Percentiles rank a stretch among this genome's conserved stretches.
Evolutionary conservation across 2,329 filamentous ascomycete species (phyloP).

Genomic region (Elsinoe ampelina): DNA sequence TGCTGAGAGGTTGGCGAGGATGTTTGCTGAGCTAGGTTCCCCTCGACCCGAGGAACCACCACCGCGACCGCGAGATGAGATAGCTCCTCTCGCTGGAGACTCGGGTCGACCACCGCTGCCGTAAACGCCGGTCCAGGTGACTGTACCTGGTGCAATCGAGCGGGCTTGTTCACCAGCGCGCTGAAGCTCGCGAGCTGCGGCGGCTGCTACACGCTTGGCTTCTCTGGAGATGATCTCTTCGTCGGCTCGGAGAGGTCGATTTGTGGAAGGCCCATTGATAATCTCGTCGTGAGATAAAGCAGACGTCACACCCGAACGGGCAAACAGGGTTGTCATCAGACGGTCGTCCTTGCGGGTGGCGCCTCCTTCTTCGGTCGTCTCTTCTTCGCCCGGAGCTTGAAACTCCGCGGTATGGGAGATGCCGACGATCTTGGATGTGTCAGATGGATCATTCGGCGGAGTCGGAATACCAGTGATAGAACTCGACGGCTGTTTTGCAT

Average conservation of each 20-base stretch:
- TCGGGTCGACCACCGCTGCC: slow-evolving; percentile 67
- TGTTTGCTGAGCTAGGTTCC: slow-evolving; percentile 31
- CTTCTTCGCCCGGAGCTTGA: slow-evolving; percentile 24
- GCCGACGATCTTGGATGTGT: slow-evolving; percentile 29
- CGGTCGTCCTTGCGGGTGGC: slow-evolving; percentile 51
- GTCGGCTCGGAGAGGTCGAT: slow-evolving; percentile 59
- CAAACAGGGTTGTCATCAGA: slow-evolving; percentile 82
- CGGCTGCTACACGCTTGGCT: slow-evolving; percentile 66
- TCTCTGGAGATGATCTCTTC: slow-evolving; percentile 70
- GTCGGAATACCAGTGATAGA: neutral
- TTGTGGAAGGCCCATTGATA: slow-evolving; percentile 52
- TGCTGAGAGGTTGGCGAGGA: slow-evolving; percentile 35
- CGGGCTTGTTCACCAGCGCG: slow-evolving; percentile 64
- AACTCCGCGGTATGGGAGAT: slow-evolving; percentile 38
- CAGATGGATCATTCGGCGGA: neutral
- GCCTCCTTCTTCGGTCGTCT: slow-evolving; percentile 16
- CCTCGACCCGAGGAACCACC: slow-evolving; percentile 28
- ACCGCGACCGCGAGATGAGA: slow-evolving; percentile 32
- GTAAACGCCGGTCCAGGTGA: slow-evolving; percentile 86
- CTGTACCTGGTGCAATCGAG: slow-evolving; percentile 67
- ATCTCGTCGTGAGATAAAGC: slow-evolving; percentile 90
- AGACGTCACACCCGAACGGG: slow-evolving; percentile 76
- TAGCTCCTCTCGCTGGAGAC: slow-evolving; percentile 34
- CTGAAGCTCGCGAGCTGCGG: slow-evolving; percentile 67
- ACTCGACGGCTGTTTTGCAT: neutral